Percentiles rank a stretch among this genome's conserved stretches.
These are phyloP conservation scores for Batkoa obscura DNA, from an alignment of 371 early-diverging fungal genomes.

Conservation along the genomic window DNA sequence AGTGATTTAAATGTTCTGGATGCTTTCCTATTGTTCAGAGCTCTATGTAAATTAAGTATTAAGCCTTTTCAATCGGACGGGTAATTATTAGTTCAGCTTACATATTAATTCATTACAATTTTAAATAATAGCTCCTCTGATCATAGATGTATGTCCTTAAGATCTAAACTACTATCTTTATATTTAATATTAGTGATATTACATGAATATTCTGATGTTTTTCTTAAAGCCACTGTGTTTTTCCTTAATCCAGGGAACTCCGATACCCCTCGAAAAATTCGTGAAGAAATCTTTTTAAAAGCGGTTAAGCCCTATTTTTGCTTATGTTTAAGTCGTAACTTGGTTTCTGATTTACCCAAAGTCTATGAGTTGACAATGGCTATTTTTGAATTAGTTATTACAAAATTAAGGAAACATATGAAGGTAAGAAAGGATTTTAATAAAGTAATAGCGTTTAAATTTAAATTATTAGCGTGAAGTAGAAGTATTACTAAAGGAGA, in stretches of 20 bases:
- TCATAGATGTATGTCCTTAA: slow-evolving; percentile 29
- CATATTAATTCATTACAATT: slow-evolving; percentile 9
- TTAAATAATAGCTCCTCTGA: slow-evolving; percentile 11
- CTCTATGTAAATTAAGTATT: slow-evolving; percentile 82
- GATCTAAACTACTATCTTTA: slow-evolving; percentile 39
- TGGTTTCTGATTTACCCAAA: slow-evolving; percentile 37
- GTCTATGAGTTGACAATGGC: slow-evolving; percentile 69
- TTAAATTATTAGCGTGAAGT: slow-evolving; percentile 25
- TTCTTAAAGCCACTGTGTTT: slow-evolving; percentile 21
- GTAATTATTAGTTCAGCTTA: background rate
- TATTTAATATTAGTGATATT: slow-evolving; percentile 22
- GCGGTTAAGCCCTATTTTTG: slow-evolving; percentile 49
- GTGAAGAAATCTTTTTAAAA: slow-evolving; percentile 24
- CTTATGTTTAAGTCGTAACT: slow-evolving; percentile 35
- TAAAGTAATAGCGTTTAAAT: background rate
- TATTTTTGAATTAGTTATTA: slow-evolving; percentile 56
- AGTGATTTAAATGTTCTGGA: slow-evolving; percentile 23
- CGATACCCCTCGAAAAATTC: slow-evolving; percentile 2
- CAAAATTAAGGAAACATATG: slow-evolving; percentile 42
- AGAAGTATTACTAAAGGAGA: slow-evolving; percentile 57
- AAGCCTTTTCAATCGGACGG: slow-evolving; percentile 15
- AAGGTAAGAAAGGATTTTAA: slow-evolving; percentile 14
- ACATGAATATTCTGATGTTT: slow-evolving; percentile 20
- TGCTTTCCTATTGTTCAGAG: slow-evolving; percentile 74
- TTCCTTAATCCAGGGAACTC: slow-evolving; percentile 7